Evolutionary conservation across 1,284 basidiomycete genomes (phyloP).

Genomic region (Puccinia coronata): DNA sequence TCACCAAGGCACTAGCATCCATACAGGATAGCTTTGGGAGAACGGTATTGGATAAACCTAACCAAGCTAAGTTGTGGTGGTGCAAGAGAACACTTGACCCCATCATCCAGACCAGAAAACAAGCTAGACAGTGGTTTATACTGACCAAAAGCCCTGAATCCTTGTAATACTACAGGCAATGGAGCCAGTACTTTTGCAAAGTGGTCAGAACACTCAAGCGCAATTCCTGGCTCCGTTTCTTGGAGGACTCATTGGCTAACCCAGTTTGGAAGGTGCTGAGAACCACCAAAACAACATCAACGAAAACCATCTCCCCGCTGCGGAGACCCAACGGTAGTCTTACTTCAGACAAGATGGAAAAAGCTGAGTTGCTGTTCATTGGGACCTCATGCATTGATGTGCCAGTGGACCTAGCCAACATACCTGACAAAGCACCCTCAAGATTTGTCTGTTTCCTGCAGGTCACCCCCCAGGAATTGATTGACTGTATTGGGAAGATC

Average conservation of each 20-base stretch:
- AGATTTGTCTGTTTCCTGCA: background rate
- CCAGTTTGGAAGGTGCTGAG: too few relatives aligned
- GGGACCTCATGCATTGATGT: constrained; percentile 2
- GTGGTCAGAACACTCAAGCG: background rate
- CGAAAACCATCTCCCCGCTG: background rate
- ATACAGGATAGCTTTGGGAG: background rate
- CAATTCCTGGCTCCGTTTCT: background rate
- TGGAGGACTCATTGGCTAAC: background rate
- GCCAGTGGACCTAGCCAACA: constrained; percentile 2
- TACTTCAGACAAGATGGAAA: background rate
- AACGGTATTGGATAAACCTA: background rate
- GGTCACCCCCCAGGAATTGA: background rate
- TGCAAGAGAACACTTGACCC: background rate
- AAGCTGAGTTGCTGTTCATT: constrained; percentile 19
- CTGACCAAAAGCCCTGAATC: background rate
- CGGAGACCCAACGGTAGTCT: background rate
- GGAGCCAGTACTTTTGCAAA: background rate
- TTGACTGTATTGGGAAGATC: background rate
- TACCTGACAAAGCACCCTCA: background rate
- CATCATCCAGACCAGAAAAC: background rate
- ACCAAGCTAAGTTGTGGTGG: background rate
- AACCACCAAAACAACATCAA: background rate
- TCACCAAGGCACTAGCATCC: background rate
- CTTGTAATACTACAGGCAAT: background rate
- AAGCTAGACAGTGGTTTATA: background rate